These are phyloP conservation scores for Solanum piurae DNA, from an alignment of 257 asterid species.

Conservation along the genomic window DNA sequence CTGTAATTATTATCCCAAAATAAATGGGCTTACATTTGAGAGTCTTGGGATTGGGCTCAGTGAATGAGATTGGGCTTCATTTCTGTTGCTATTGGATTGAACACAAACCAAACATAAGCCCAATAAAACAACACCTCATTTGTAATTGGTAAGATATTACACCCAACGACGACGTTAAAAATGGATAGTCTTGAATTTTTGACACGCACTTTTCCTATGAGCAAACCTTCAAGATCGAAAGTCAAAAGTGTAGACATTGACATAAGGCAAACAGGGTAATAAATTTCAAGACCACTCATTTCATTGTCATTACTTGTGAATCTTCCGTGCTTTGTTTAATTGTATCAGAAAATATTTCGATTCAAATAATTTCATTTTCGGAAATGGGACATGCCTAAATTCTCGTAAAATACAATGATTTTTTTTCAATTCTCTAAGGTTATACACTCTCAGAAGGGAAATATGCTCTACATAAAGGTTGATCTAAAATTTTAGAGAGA, in stretches of 20 bases:
- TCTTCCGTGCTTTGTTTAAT: not conserved
- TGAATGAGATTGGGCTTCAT: not conserved
- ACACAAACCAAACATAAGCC: not conserved
- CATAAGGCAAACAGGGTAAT: not conserved
- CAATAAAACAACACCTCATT: not conserved
- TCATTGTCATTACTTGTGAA: not conserved
- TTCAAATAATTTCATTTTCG: not conserved
- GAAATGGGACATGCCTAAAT: not conserved
- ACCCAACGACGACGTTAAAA: not conserved
- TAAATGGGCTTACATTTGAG: not conserved
- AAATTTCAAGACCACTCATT: not conserved
- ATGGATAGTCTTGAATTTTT: not conserved
- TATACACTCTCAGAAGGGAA: too few relatives aligned
- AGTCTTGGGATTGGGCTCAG: not conserved
- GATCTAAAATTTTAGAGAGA: not conserved
- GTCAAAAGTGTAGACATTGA: not conserved
- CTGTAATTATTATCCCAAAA: not conserved
- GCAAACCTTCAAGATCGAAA: not conserved
- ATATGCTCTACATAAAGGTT: too few relatives aligned
- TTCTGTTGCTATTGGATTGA: not conserved
- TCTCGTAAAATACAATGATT: not conserved
- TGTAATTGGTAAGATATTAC: not conserved
- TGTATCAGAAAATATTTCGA: not conserved
- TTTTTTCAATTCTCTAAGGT: not conserved
- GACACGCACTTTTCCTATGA: not conserved